phyloP scores from a whole-genome alignment of 371 early-diverging fungal genomes.

The Basidiobolus meristosporus region DNA sequence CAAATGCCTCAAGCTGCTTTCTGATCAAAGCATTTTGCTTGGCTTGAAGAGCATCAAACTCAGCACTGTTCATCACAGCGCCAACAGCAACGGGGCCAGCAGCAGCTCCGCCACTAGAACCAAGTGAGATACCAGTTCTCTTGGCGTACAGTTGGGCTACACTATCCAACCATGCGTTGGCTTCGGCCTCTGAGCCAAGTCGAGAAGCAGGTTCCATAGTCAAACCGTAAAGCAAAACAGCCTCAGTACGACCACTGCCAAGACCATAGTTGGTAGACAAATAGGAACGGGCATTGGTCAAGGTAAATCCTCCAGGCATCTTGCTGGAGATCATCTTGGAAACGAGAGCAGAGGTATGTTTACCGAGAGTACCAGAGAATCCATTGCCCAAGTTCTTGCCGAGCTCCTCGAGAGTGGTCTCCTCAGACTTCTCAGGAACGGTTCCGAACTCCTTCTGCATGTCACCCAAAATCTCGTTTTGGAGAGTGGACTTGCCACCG shows the following conservation, averaged over 20 bases:
- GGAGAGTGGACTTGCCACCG: constrained; percentile 89
- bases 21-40: constrained; percentile 63
- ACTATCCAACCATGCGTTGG: constrained; percentile 73
- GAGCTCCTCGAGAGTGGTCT: constrained; percentile 72
- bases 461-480: constrained; percentile 93
- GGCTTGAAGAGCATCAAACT: constrained; percentile 63
- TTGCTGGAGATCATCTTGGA: constrained; percentile 72
- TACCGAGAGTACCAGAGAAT: constrained; percentile 64
- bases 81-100: constrained; percentile 8
- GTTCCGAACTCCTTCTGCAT: constrained; percentile 82
- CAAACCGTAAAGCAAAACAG: constrained; percentile 57
- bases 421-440: constrained; percentile 81
- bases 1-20: constrained; percentile 73
- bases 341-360: constrained; percentile 55
- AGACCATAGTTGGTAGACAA: constrained; percentile 55
- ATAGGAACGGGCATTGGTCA: constrained; percentile 56
- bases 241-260: constrained; percentile 69
- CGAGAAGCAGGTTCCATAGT: constrained; percentile 77
- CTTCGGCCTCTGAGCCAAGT: constrained; percentile 65
- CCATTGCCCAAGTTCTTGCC: constrained; percentile 38
- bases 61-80: constrained; percentile 70
- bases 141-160: constrained; percentile 22
- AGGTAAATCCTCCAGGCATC: constrained; percentile 88
- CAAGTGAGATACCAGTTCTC: too few species aligned
- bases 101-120: too few species aligned